Evolutionary conservation across 2,329 filamentous ascomycete genomes (phyloP), one percentile per base, ranked within the genome.

Genomic region (Grosmannia serpens): DNA sequence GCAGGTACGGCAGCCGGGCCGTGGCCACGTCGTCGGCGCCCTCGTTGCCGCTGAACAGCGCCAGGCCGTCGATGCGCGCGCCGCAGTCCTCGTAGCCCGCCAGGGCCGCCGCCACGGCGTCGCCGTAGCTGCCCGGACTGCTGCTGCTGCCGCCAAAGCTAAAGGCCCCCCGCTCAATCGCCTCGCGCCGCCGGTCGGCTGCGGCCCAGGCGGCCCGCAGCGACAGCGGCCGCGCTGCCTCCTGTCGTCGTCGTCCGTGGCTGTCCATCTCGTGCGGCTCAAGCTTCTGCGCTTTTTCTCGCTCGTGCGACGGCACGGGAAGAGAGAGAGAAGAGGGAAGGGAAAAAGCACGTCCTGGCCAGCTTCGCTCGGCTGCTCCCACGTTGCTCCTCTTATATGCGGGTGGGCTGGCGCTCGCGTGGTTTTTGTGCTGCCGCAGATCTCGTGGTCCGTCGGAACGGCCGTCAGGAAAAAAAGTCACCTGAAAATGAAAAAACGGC

Each of bases 1-100:
- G 80, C 61, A 99, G 80, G 70, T 92, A 95, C 73, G 90, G 89
- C 35, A 99, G 74, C 67, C 95, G 86, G n/a, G 81, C 79, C 1
- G 92, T 95, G 17, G 88, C 77, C 35, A 96, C 75, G 73, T 99
- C 94, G 62, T 99, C 94, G 46, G 92, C 73, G 1, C 82, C 81
- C 71, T 99, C 94, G 72, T 99, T 99, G 41, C 85, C 79, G 65
- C 90, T 96, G 79, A 97, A 97, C 57, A 99, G 77, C 0, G 88
- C 86, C 29, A 94, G 77, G 60, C 83, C 79, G 63, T 83, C 77
- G 63, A 89, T 83, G 58, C 88, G 81, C 60, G 82, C 76, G 60
- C 87, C 77, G 70, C 88, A 91, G 70, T 87, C 78, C 66, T 87
- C 78, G 73, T 95, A 92, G 57, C 84, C 80, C 62, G 80, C 73